Evolutionary conservation across 257 asterid genomes (phyloP), one percentile per base, ranked within the genome.

Genomic region (Nemophila menziesii): DNA sequence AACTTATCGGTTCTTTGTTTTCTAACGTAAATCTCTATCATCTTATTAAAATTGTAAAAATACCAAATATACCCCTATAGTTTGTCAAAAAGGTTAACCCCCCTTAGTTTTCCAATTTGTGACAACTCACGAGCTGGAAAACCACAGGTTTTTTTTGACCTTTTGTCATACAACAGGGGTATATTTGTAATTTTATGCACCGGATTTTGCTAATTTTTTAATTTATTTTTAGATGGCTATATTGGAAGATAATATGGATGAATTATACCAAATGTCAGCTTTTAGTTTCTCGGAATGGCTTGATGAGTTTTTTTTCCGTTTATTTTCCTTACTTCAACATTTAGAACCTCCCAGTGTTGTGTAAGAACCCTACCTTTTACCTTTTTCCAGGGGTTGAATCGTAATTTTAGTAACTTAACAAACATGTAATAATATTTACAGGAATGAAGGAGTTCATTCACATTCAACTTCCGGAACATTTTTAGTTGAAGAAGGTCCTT

Each of bases 221-320:
- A 58, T 66, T 56, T 46, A 59, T 62, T 47, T 71, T 64, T 75
- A 90, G 99, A 85, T 85, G 79, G 73, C 94, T 48, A 52, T 56
- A 14, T 73, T 85, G 83, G 93, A 85, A 55, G 99, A 90, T 52
- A 58, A 58, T 64, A 41, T 62, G 23, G 66, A 66, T 29, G 87
- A 63, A 47, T 73, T 69, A 5, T 74, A 84, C 49, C 63, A 68
- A 23, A 60, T 85, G 46, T 70, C 90, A 6, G 77, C 84, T 46
- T 68, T 90, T 68, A 53, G 48, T 58, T 81, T 90, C 67, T 79
- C 99, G 16, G 94, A 85, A 61, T 90, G 99, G 99, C 99, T 90
- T 44, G 99, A 90, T 46, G 99, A 90, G 82, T 90, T 90, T 72
- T 77, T 90, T 45, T 70, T 73, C 43, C 94, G 96, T 56, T 63